Evolutionary conservation across 1,284 basidiomycete species (phyloP).

Genomic region (Trichosporon faecale): DNA sequence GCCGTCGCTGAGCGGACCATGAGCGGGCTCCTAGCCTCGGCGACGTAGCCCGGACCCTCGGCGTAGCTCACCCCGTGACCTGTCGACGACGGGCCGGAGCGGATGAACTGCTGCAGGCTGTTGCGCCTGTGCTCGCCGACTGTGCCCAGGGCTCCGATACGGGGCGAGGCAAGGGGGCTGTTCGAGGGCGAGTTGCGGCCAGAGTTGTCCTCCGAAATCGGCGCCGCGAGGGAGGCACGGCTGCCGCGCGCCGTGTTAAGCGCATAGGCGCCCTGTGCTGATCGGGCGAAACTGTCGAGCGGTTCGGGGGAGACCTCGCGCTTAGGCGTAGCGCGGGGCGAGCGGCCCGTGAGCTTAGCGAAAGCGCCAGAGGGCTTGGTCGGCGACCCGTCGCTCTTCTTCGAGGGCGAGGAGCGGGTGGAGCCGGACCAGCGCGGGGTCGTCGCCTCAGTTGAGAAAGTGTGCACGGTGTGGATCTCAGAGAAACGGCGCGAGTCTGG

Average conservation of each 20-base stretch:
- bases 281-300: neutral
- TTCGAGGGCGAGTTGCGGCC: neutral
- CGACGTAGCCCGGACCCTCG: neutral
- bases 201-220: neutral
- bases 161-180: neutral
- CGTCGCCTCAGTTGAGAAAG: constrained; percentile 1
- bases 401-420: neutral
- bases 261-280: neutral
- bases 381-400: neutral
- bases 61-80: neutral
- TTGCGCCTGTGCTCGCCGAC: constrained; percentile 4
- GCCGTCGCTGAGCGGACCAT: neutral
- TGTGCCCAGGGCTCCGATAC: neutral
- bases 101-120: neutral
- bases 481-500: neutral
- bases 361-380: neutral
- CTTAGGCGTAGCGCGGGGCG: neutral
- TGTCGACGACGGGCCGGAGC: neutral
- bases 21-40: neutral
- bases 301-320: neutral
- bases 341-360: neutral
- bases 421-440: neutral
- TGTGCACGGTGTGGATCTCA: constrained; percentile 1
- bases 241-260: neutral
- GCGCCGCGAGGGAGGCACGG: neutral